Percentiles rank a stretch among this genome's conserved stretches.
These are phyloP conservation scores for Peterozyma xylosa DNA, from an alignment of 805 yeast genomes.

Conservation along the genomic window DNA sequence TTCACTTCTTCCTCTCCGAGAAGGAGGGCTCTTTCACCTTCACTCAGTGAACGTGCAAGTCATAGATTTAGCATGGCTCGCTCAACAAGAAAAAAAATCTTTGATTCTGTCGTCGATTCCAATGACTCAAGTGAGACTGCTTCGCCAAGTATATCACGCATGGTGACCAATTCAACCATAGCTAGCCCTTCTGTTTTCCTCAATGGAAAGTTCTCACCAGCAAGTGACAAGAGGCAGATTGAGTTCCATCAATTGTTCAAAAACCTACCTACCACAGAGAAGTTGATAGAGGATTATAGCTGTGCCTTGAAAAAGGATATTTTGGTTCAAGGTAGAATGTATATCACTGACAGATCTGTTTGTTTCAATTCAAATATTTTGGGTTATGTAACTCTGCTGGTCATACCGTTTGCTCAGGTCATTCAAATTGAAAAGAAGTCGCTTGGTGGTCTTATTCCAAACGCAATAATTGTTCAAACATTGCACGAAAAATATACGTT, in stretches of 20 bases:
- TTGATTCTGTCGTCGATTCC: too few species aligned
- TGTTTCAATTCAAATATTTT: constrained; percentile 62
- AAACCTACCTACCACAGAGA: constrained; percentile 40
- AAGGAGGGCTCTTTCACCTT: constrained; percentile 12
- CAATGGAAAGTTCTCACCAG: constrained; percentile 9
- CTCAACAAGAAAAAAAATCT: too few species aligned
- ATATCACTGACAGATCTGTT: constrained; percentile 44
- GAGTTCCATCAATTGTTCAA: constrained; percentile 57
- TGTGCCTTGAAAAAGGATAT: constrained; percentile 66
- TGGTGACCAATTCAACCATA: too few species aligned
- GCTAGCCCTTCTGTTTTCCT: too few species aligned
- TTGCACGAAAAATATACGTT: constrained; percentile 54
- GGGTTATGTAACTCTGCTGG: constrained; percentile 56
- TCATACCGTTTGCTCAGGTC: constrained; percentile 54
- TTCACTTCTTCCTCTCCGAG: constrained; percentile 10
- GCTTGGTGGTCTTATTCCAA: constrained; percentile 64
- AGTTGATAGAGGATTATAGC: constrained; percentile 50
- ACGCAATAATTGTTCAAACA: constrained; percentile 58
- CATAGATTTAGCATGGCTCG: too few species aligned
- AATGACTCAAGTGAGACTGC: too few species aligned
- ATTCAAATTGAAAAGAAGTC: constrained; percentile 56
- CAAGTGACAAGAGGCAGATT: constrained; percentile 44
- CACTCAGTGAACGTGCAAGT: too few species aligned
- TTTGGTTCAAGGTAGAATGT: constrained; percentile 59
- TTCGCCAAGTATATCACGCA: too few species aligned